These are phyloP conservation scores for Candida nonsorbophila DNA, from an alignment of 805 yeast genomes.

Conservation along the genomic window DNA sequence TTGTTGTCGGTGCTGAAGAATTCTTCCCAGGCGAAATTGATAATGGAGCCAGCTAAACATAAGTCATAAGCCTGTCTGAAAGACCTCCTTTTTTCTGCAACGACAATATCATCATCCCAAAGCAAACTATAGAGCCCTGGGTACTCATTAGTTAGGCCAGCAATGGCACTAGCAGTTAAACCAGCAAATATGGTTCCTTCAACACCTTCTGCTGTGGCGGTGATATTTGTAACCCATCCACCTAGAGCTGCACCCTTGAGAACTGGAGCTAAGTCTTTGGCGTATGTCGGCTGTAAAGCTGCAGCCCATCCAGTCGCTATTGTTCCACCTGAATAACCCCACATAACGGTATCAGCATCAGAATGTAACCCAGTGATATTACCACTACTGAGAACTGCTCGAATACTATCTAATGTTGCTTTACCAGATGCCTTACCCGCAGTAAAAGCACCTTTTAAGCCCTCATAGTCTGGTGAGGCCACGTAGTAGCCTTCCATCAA, in stretches of 20 bases:
- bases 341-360: slow-evolving; percentile 17
- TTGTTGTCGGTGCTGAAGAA: slow-evolving; percentile 4
- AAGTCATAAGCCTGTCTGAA: slow-evolving; percentile 2
- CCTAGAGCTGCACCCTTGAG: slow-evolving; percentile 29
- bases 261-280: slow-evolving; percentile 22
- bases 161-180: slow-evolving; percentile 20
- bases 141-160: slow-evolving; percentile 26
- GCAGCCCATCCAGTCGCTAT: slow-evolving; percentile 36
- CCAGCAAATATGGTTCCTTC: slow-evolving; percentile 26
- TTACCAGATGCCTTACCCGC: slow-evolving; percentile 28
- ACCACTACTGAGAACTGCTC: slow-evolving; percentile 17
- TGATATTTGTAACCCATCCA: slow-evolving; percentile 31
- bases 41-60: slow-evolving; percentile 5
- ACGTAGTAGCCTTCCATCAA: slow-evolving; percentile 27
- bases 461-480: slow-evolving; percentile 30
- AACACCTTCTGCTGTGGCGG: slow-evolving; percentile 16
- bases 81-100: slow-evolving; percentile 3
- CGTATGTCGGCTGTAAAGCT: slow-evolving; percentile 28
- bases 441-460: slow-evolving; percentile 24
- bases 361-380: slow-evolving; percentile 13
- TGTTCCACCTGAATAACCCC: slow-evolving; percentile 39
- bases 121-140: slow-evolving; percentile 14
- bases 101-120: not conserved
- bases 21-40: slow-evolving; percentile 5
- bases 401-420: slow-evolving; percentile 23